A percentile compares a stretch with the other conserved stretches of the same genome.
These are phyloP conservation scores for Arabidopsis suecica DNA, from an alignment of 345 rosid genomes.

Conservation along the genomic window DNA sequence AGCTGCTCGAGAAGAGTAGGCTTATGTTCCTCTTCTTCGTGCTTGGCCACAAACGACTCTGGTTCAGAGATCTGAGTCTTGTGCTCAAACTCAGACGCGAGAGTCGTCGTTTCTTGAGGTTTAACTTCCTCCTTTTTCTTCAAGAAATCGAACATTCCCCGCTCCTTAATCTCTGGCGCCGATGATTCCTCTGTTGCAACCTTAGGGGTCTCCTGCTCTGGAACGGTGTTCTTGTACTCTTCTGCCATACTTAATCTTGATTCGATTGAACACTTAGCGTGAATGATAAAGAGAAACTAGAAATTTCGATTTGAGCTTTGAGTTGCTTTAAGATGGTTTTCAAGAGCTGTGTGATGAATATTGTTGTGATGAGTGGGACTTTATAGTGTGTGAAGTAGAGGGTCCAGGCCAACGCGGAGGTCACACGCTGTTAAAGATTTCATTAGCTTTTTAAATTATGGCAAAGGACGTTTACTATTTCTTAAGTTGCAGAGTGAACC, in stretches of 20 bases:
- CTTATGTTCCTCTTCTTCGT: constrained; percentile 32
- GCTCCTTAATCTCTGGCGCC: constrained; percentile 55
- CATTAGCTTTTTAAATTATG: neutral
- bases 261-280: neutral
- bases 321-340: neutral
- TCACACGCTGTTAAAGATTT: constrained; percentile 33
- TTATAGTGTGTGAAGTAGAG: constrained; percentile 34
- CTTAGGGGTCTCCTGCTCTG: constrained; percentile 52
- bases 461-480: constrained; percentile 5
- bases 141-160: constrained; percentile 79
- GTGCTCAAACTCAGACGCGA: constrained; percentile 60
- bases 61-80: constrained; percentile 60
- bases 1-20: constrained; percentile 54
- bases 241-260: constrained; percentile 56
- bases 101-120: constrained; percentile 54
- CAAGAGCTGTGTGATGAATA: constrained; percentile 28
- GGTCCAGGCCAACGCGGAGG: constrained; percentile 42
- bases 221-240: constrained; percentile 51
- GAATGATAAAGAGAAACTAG: neutral
- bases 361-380: constrained; percentile 34
- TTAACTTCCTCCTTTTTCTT: constrained; percentile 61
- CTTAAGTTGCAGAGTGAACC: constrained; percentile 19
- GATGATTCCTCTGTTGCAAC: constrained; percentile 29
- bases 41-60: constrained; percentile 31
- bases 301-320: constrained; percentile 8